Base-by-base conservation (phyloP, 1,284 basidiomycete genomes). In the Neonothopanus nambi region DNA sequence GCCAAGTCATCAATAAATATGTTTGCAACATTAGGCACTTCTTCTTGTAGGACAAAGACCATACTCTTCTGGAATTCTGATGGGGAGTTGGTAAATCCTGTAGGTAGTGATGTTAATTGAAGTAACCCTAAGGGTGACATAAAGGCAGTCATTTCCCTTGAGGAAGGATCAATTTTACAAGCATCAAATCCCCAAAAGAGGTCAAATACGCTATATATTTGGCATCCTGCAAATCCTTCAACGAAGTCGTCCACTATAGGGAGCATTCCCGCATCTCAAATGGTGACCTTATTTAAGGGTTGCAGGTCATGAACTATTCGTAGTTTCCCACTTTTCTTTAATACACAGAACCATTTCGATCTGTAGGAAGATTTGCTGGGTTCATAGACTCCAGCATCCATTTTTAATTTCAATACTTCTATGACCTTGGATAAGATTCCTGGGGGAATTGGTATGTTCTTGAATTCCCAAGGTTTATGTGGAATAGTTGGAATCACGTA, bases 321-420 rank as follows among this genome's bases (percentile, higher is more conserved):
- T 0, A 75, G 60, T 30, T 67, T 67, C 3, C 68, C 66, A 49
- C 70, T 65, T 50, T 74, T 75, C 61, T 75, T 74, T 7, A 68
- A 42, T 0, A 74, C 66, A 49, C 66, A 69, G 52, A 76, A 77
- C 71, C 72, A 73, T 20, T 64, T 55, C 0, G 70, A 74, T 0
- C 65, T 58, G 51, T 76, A 76, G 0, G 71, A 70, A 0, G 70
- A 69, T 35, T 69, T 69, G 1, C 67, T 70, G 0, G 62, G 68
- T 51, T 76, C 67, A 51, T 72, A 74, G 0, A 71, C 68, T 2
- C 72, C 70, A 11, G 66, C 45, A 40, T 52, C 49, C 17, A 55
- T 45, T 43, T 55, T 55, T 0, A 33, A 69, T 24, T 65, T 46
- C 17, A 52, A 23, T 9, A 52, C 26, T 28, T 21, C 18, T 18